phyloP scores from a whole-genome alignment of 768 basidiomycete genomes.

The Hygrocybe punicea region DNA sequence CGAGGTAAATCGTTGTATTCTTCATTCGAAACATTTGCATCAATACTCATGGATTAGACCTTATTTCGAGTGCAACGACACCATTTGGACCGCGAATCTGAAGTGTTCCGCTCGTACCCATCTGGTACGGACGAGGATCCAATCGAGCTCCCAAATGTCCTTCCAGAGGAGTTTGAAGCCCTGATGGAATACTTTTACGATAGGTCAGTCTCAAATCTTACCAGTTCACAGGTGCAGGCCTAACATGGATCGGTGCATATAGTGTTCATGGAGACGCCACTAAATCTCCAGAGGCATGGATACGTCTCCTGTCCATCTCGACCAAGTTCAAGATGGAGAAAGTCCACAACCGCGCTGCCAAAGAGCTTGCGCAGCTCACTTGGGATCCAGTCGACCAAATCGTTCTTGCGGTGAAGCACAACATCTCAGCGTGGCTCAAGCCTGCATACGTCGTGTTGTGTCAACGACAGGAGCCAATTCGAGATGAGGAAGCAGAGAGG shows the following conservation, averaged over 20 bases:
- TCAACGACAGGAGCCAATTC: slow-evolving; percentile 31
- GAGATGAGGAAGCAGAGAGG: slow-evolving; percentile 28
- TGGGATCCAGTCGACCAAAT: slow-evolving; percentile 34
- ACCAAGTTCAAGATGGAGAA: slow-evolving; percentile 37
- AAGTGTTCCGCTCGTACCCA: neutral
- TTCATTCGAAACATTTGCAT: too few relatives aligned
- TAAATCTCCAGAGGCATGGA: slow-evolving; percentile 28
- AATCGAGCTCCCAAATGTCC: slow-evolving; percentile 33
- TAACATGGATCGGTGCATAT: too few relatives aligned
- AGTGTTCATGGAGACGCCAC: slow-evolving; percentile 1
- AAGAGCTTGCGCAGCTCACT: slow-evolving; percentile 21
- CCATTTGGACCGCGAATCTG: neutral
- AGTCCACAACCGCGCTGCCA: slow-evolving; percentile 35
- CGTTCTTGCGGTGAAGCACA: slow-evolving; percentile 37
- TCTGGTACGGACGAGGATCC: slow-evolving; percentile 27
- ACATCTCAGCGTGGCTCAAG: slow-evolving; percentile 38
- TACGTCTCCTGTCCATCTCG: slow-evolving; percentile 41
- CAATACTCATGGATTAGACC: too few relatives aligned
- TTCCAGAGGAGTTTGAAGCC: slow-evolving; percentile 33
- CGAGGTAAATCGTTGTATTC: neutral
- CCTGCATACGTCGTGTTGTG: slow-evolving; percentile 39
- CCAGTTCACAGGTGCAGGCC: too few relatives aligned
- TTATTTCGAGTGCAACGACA: neutral
- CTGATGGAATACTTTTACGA: slow-evolving; percentile 40
- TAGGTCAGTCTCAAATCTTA: slow-evolving; percentile 33